phyloP scores from a whole-genome alignment of 345 rosid species.

The Lepidium didymum region DNA sequence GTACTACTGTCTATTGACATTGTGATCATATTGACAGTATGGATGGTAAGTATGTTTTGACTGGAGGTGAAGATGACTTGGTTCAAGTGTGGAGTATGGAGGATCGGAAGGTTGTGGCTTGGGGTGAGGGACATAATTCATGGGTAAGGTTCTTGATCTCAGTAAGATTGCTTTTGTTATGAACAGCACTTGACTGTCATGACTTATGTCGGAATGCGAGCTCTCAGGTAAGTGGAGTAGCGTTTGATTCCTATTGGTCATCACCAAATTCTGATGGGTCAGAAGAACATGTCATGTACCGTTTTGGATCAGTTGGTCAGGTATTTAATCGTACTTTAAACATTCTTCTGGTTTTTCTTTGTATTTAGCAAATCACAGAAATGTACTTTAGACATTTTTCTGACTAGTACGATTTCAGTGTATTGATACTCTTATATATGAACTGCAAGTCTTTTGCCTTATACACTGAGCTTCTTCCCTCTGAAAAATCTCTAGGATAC shows the following conservation, averaged over 20 bases:
- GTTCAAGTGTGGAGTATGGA: conserved; percentile 99
- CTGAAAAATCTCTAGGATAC: conserved; percentile 58
- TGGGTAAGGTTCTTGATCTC: conserved; percentile 58
- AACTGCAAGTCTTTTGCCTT: neutral
- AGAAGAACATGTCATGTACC: conserved; percentile 79
- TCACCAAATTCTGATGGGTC: conserved; percentile 81
- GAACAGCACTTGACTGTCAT: neutral
- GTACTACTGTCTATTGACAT: neutral
- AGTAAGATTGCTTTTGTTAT: neutral
- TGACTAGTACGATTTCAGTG: neutral
- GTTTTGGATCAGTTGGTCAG: conserved; percentile 99
- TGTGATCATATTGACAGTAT: conserved; percentile 44
- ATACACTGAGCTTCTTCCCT: neutral
- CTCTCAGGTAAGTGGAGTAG: conserved; percentile 97
- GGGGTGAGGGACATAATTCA: conserved; percentile 99
- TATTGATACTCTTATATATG: conserved; percentile 1
- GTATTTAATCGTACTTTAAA: conserved; percentile 31
- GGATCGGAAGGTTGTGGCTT: conserved; percentile 95
- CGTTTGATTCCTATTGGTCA: conserved; percentile 96
- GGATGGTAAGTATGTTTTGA: conserved; percentile 94
- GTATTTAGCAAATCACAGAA: neutral
- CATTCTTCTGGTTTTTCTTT: neutral
- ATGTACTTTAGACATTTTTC: neutral
- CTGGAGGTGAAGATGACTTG: conserved; percentile 99
- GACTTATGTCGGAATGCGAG: conserved; percentile 21